Base-by-base conservation (phyloP, 768 basidiomycete genomes). In the Hemileccinum rubropunctum region DNA sequence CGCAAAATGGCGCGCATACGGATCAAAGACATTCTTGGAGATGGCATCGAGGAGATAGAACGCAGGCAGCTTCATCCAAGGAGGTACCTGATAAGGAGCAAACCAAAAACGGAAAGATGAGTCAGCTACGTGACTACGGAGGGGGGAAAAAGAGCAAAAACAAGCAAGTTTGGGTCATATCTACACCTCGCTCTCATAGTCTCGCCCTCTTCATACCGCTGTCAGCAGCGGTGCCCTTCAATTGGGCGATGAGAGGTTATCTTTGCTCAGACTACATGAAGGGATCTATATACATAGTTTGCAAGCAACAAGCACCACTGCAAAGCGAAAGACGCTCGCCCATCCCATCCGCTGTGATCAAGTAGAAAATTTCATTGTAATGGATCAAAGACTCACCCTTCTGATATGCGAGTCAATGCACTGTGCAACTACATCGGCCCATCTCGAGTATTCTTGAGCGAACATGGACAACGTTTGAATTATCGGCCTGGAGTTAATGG, bases 31-130 rank as follows among this genome's bases (percentile, higher is more conserved):
- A 73, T 98, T 98, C 70, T 99, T 99, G 48, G 91, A 91, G 51
- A 99, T 93, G 13, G 95, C 95, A 64, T 98, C 97, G 63, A 99
- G 77, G 7, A 98, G 80, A 65, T 98, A 99, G 60, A 98, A 93
- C 0, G 88, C 80, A 1, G 97, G 95, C 8, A 99, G 76, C 71
- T 97, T 95, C 78, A 90, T 86, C 76, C 83, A 86, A 18, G 88
- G 82, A 17, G 85, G 84, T 12, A 93, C 92, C 95, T 98, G 71
- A 64, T 33, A 51, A 52, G 52, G 58, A 56, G 37, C 30, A 40
- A 62, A 43, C 60, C 56, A 52, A 56, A 58, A 71, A 62, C 36
- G 56, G 64, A 53, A 73, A 71, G 58, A 80, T 86, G 73, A 85
- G 87, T 90, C 83, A 90, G 84, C 85, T 42, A 42, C 71, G 53